phyloP scores from a whole-genome alignment of 192 early-diverging fungal genomes.

The Coemansia sp. region DNA sequence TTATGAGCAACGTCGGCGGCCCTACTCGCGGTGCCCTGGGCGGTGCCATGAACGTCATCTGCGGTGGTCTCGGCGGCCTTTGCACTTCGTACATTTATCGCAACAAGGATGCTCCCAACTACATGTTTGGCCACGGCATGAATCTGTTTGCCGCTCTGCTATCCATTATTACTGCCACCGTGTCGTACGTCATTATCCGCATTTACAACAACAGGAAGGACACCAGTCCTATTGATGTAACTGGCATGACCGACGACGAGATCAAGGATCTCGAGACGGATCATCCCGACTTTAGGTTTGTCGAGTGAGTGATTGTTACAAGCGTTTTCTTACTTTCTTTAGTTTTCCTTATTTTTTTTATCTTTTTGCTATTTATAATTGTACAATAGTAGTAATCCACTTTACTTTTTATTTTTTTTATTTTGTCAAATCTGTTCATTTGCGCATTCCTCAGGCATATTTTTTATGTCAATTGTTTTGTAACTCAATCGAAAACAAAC shows the following conservation, averaged over 20 bases:
- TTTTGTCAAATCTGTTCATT: no score
- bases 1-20: conserved; percentile 51
- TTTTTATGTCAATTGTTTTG: no score
- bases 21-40: conserved; percentile 35
- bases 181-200: conserved; percentile 26
- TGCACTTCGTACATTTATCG: conserved; percentile 50
- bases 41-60: conserved; percentile 46
- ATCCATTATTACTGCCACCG: conserved; percentile 20
- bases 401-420: no score
- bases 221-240: conserved; percentile 33
- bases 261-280: conserved; percentile 41
- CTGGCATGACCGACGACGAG: conserved; percentile 32
- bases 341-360: no score
- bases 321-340: neutral
- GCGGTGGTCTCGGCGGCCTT: conserved; percentile 41
- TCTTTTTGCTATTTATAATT: no score
- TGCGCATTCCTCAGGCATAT: no score
- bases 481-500: no score
- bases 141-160: conserved; percentile 49
- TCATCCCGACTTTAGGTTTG: conserved; percentile 40
- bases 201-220: conserved; percentile 38
- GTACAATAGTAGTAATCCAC: no score
- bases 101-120: conserved; percentile 46
- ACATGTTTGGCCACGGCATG: conserved; percentile 49
- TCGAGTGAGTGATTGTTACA: conserved; percentile 11